Conservation (phyloP, 306 rosid species). For the Acacia melanoxylon region DNA sequence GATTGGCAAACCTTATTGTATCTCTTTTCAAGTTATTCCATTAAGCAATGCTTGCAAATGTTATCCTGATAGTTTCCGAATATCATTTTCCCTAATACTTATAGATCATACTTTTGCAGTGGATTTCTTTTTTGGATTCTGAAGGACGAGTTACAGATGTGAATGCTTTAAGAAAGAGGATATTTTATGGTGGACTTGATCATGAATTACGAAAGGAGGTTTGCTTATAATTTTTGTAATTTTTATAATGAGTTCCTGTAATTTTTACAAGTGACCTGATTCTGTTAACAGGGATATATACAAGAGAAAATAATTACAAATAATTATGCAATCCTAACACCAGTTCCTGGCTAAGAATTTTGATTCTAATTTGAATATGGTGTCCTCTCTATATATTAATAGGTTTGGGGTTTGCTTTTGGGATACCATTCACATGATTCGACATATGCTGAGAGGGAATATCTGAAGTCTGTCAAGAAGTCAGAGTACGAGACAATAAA, state of each 20-base stretch:
- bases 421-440: slow-evolving; percentile 82
- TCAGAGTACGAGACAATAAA: slow-evolving; percentile 79
- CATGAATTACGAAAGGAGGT: slow-evolving; percentile 86
- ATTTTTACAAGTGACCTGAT: not conserved
- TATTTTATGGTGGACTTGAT: slow-evolving; percentile 97
- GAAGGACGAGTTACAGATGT: slow-evolving; percentile 85
- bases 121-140: slow-evolving; percentile 79
- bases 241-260: not conserved
- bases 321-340: not conserved
- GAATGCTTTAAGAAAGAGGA: slow-evolving; percentile 76
- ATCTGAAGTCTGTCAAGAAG: slow-evolving; percentile 61
- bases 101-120: slow-evolving; percentile 50
- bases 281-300: not conserved
- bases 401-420: slow-evolving; percentile 94
- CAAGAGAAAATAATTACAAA: not conserved
- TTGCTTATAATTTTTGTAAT: slow-evolving; percentile 27
- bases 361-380: slow-evolving; percentile 25
- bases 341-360: slow-evolving; percentile 14
- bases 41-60: not conserved
- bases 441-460: slow-evolving; percentile 92
- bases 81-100: slow-evolving; percentile 26
- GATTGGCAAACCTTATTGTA: not conserved
- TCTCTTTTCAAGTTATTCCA: not conserved
- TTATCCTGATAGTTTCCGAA: not conserved
- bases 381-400: slow-evolving; percentile 24